These are phyloP conservation scores for Epichloe amarillans DNA, from an alignment of 2,329 filamentous ascomycete genomes.

Conservation along the genomic window DNA sequence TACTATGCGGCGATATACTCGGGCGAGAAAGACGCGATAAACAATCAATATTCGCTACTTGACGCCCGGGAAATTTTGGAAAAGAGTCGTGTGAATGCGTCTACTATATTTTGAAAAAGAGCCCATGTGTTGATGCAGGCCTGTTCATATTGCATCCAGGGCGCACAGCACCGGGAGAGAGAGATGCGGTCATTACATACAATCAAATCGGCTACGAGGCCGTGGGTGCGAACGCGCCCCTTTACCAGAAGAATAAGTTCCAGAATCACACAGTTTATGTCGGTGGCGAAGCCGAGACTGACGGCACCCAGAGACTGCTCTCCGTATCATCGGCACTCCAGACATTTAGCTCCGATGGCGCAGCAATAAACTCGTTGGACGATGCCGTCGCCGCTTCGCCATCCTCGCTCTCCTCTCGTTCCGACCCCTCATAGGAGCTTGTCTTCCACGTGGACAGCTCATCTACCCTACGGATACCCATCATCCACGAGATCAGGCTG, in stretches of 20 bases:
- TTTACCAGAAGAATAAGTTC: too few relatives aligned
- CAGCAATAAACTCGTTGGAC: constrained; percentile 36
- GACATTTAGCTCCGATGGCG: constrained; percentile 28
- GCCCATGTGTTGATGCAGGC: neutral
- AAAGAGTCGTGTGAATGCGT: neutral
- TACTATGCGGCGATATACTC: neutral
- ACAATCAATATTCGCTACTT: neutral
- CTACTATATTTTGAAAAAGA: neutral
- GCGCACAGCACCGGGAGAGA: neutral
- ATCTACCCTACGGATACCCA: constrained; percentile 58
- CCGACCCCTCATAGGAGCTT: constrained; percentile 23
- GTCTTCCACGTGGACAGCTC: constrained; percentile 42
- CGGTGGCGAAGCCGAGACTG: constrained; percentile 11
- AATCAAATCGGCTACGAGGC: neutral
- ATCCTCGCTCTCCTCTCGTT: constrained; percentile 23
- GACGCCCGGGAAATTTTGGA: too few relatives aligned
- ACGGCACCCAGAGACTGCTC: constrained; percentile 31
- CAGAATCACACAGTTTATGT: neutral
- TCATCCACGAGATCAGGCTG: constrained; percentile 80
- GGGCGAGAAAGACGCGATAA: neutral
- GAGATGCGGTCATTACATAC: neutral
- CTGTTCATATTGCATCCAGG: neutral
- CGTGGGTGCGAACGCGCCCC: neutral
- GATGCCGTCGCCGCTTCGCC: constrained; percentile 15
- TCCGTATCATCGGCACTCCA: constrained; percentile 29